Evolutionary conservation across 352 stramenopile species (phyloP), one percentile per base, ranked within the genome.

Genomic region (Pythium volutum): DNA sequence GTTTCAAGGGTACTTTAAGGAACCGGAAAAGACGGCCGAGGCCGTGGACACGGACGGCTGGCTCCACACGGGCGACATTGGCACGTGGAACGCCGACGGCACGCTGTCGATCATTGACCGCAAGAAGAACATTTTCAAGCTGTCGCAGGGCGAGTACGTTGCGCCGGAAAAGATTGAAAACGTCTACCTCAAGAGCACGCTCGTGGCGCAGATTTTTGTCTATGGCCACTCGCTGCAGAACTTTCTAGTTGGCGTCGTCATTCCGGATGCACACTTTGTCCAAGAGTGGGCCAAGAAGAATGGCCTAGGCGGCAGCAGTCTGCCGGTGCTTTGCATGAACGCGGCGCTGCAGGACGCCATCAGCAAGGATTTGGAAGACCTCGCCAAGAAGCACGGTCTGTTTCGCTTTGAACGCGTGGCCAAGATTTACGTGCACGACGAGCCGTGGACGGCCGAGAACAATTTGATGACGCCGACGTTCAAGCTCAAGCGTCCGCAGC

Each of bases 31-130:
- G 29, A 99, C 96, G 0, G 71, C 73, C 9, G 88, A 98, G 62
- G 88, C 81, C 2, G 81, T 99, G 22, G 89, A 97, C 55, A 75
- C 71, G 8, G 91, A 93, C 20, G 96, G 95, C 16, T 99, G 90
- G 87, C 97, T 99, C 58, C 91, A 98, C 72, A 99, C 96, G 3
- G 97, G 97, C 22, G 97, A 99, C 75, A 97, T 99, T 49, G 97
- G 92, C 45, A 75, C 79, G 20, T 97, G 98, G 75, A 98, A 98
- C 67, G 69, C 80, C 1, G 79, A 98, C 70, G 91, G 92, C 48
- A 95, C 82, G 53, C 70, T 98, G 33, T 71, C 81, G 50, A 97
- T 98, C 59, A 81, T 96, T 20, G 88, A 96, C 65, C 83, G 88
- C 61, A 95, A 94, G 79, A 96, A 97, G 76, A 96, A 96, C 81